Evolutionary conservation across 2,329 filamentous ascomycete genomes (phyloP), one percentile per base, ranked within the genome.

Genomic region (Aspergillus sp.): DNA sequence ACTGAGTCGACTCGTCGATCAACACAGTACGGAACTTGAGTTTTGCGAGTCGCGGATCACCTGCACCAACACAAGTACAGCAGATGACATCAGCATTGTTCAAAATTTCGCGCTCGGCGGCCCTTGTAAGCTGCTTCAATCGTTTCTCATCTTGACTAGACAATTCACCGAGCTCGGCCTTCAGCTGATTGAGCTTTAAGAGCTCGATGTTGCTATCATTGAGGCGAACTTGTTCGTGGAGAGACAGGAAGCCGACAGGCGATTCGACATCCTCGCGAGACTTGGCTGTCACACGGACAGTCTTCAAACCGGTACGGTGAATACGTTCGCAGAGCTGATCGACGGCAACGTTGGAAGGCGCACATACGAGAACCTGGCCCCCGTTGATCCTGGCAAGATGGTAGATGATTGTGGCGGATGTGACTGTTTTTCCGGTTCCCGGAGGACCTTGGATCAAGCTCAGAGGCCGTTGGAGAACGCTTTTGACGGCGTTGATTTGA

Each of bases 241-340:
- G 84, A 41, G 95, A 95, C 46, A 99, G 83, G 79, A 97, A 98
- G 70, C 92, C 92, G 69, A 99, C 95, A 4, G 93, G 93, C n/a
- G 94, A 97, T 76, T 99, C 95, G 9, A 99, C 95, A 82, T 99
- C 95, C 77, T 99, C 95, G 64, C 95, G 91, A 54, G 95, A 99
- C 79, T 99, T 99, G 64, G 95, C 95, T n/a, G 95, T 99, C 62
- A 99, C 88, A 73, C 95, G 93, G 48, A 98, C 95, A 57, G 96
- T 95, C 81, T 99, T 99, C 66, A 99, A 84, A 2, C 93, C 93
- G 38, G 95, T 99, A 60, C 89, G 87, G 78, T 98, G 94, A 65
- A 99, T 94, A 51, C 96, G 92, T 79, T 99, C 95, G 75, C 95
- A 99, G 31, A 99, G 89, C 79, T 99, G 95, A 73, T 99, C 95